These are phyloP conservation scores for Diaporthe eres DNA, from an alignment of 2,329 filamentous ascomycete species.

Conservation along the genomic window DNA sequence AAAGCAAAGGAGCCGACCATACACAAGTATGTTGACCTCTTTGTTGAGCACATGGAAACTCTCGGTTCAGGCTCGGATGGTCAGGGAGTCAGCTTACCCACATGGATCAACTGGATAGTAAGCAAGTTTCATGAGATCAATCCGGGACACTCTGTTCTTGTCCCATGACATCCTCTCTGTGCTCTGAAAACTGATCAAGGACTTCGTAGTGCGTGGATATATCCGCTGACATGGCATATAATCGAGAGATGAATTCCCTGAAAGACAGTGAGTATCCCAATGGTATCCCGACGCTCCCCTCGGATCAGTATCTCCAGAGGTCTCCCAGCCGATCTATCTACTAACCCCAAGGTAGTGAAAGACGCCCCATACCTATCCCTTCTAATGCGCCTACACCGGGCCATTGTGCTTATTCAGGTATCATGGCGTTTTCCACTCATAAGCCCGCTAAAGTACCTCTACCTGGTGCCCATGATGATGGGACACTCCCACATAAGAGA, in stretches of 20 bases:
- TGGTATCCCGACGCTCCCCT: background rate
- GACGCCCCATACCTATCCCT: conserved; percentile 11
- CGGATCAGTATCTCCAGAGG: no score
- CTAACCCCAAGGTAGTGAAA: background rate
- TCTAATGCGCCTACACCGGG: background rate
- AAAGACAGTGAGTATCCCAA: background rate
- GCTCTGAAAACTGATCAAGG: background rate
- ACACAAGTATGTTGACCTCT: conserved; percentile 44
- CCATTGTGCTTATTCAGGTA: background rate
- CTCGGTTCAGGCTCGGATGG: background rate
- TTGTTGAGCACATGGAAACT: conserved; percentile 43
- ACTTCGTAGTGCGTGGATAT: conserved; percentile 39
- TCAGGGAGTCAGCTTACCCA: conserved; percentile 38
- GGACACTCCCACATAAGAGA: conserved; percentile 39
- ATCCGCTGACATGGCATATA: conserved; percentile 44
- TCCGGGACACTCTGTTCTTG: background rate
- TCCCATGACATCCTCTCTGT: background rate
- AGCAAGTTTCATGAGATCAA: background rate
- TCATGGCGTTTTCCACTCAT: conserved; percentile 30
- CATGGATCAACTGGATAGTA: conserved; percentile 44
- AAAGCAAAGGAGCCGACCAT: conserved; percentile 42
- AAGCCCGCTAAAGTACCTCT: conserved; percentile 11
- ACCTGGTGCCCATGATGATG: background rate
- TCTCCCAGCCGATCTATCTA: background rate
- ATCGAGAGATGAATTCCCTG: conserved; percentile 39